Conservation (phyloP, 208 protist genomes). For the Acanthamoeba lenticulata region DNA sequence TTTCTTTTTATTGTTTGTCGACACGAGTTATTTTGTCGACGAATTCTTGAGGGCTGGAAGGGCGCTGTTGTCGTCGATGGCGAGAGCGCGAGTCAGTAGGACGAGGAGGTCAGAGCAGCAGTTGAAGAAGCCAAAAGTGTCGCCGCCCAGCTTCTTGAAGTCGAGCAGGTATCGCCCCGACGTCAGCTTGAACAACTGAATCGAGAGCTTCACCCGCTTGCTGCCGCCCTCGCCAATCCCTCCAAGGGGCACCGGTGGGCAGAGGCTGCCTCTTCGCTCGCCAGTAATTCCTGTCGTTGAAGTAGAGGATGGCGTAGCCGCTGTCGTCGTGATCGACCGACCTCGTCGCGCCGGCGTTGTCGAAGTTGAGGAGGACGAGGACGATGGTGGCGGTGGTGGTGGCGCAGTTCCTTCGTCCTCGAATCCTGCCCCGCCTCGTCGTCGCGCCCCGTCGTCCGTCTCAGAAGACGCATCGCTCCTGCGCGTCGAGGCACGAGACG, state of each 20-base stretch:
- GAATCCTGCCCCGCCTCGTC: not conserved
- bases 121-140: slow-evolving; percentile 64
- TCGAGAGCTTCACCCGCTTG: slow-evolving; percentile 4
- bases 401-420: not conserved
- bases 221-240: not conserved
- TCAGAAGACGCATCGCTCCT: not conserved
- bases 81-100: not conserved
- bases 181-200: slow-evolving; percentile 59
- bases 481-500: not conserved
- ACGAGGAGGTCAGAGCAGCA: slow-evolving; percentile 27
- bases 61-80: not conserved
- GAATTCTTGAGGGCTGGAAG: too few species aligned
- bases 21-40: not conserved
- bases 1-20: too few species aligned
- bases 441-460: not conserved
- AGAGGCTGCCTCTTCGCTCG: not conserved
- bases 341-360: not conserved
- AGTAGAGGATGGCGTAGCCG: too few species aligned
- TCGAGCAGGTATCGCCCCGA: slow-evolving; percentile 50
- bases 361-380: not conserved
- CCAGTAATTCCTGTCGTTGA: too few species aligned
- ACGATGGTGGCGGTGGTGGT: not conserved
- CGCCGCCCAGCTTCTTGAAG: slow-evolving; percentile 56
- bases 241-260: too few species aligned
- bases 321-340: not conserved